Base-by-base conservation (phyloP, 2,329 filamentous ascomycete species). In the Albifimbria verrucaria region DNA sequence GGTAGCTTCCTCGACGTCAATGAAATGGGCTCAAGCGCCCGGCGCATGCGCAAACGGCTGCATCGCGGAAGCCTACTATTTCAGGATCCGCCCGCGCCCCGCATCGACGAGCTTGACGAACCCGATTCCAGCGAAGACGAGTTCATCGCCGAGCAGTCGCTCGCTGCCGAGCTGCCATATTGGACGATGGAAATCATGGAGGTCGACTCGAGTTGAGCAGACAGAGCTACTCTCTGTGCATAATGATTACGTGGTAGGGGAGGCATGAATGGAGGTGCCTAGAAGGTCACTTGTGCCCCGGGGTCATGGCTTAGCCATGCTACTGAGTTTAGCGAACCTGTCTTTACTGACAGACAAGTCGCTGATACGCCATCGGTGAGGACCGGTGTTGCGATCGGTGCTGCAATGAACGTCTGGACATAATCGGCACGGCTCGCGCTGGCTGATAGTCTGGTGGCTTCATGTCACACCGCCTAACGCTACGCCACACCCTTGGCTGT, bases 61-160 rank as follows among this genome's bases (percentile, higher is more conserved):
- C 74, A 79, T 32, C 73, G 74, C 41, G 75, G 76, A 44, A 72
- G 71, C 55, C 59, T 79, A n/a, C 70, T 75, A 23, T 79, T 80
- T 56, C 70, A 75, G 20, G 78, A 81, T 53, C 77, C 77, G 26
- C 76, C 75, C 11, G 71, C 72, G 48, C 76, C 76, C 11, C 71
- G 75, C 36, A 82, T 82, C 53, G 77, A 80, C 36, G 79, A 82
- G 65, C 68, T 79, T 2, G 79, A 81, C 17, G 79, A 81, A 63
- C 78, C 78, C 11, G 71, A 75, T 52, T 78, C 76, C 22, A 73
- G 72, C 53, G 75, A 77, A 22, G 75, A 78, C 41, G 75, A 77
- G 48, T 65, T 65, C 44, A 61, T 69, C 15, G 66, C 72, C 10
- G 69, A 72, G 21, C 68, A 74, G 49, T 63, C 32, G 32, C 66